Base-by-base conservation (phyloP, 495 filamentous ascomycete species). In the Saxophila tyrrhenica region DNA sequence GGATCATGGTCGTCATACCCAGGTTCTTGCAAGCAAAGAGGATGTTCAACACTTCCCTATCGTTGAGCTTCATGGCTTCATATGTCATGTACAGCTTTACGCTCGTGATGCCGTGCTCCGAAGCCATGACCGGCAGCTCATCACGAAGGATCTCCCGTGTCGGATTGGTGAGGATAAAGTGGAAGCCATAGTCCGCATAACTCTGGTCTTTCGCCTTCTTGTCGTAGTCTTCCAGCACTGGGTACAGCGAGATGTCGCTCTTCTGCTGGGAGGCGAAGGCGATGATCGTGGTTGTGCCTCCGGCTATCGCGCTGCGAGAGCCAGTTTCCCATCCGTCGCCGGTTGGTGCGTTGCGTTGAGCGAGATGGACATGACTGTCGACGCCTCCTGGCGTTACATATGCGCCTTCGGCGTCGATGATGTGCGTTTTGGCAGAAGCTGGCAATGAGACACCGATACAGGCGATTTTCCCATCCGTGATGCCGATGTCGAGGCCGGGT, bases 21-120 rank as follows among this genome's bases (percentile, higher is more conserved):
- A 74, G 65, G 20, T 35, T 38, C 17, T 54, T 56, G 32, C 58
- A 61, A 16, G 44, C 42, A 44, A 57, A 57, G 21, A 84, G 64
- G 10, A 79, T 73, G 32, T 79, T 75, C 3, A 82, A 70, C 25
- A 82, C 73, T 52, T 84, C 66, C 20, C 69, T 58, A 51, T 84
- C 79, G 13, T 73, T 61, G n/a, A 82, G 66, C 54, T 76, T 71
- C 20, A 80, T 66, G 1, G 74, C 69, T 51, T 74, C 70, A 66
- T 83, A 83, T 0, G 79, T 83, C 80, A 83, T 82, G 61, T 81
- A 83, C 23, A 82, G 70, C 63, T 83, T 82, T 25, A 81, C 68
- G 11, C 70, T 75, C 15, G 71, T 77, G 51, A 83, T 75, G 22
- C 80, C 78, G 13, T 72, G 69, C 22, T 70, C 64, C 3, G 64